Conservation (phyloP, 768 basidiomycete species). For the Serpula lacrymans region DNA sequence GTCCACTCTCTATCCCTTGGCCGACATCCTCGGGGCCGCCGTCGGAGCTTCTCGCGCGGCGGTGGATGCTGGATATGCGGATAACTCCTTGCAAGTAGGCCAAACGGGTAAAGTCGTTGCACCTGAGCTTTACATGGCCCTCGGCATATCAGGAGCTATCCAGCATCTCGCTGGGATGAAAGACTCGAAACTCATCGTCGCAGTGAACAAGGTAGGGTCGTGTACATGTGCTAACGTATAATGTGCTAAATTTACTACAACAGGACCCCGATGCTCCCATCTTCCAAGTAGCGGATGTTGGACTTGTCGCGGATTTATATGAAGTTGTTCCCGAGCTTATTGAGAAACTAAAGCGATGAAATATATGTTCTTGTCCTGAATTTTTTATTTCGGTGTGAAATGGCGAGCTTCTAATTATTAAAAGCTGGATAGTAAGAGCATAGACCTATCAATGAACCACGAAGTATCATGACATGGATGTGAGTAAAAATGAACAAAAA, state of each 20-base stretch:
- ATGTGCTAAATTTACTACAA: conserved; percentile 13
- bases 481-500: neutral
- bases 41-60: conserved; percentile 98
- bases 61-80: conserved; percentile 96
- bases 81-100: conserved; percentile 98
- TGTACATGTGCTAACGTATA: neutral
- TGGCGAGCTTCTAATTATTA: too few species aligned
- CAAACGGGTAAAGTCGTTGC: conserved; percentile 99
- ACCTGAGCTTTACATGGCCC: conserved; percentile 91
- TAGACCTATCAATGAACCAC: too few species aligned
- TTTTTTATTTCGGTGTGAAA: too few species aligned
- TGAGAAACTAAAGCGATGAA: conserved; percentile 70
- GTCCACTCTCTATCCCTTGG: conserved; percentile 81
- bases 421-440: too few species aligned
- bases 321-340: conserved; percentile 88
- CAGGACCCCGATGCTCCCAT: conserved; percentile 98
- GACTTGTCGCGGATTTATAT: conserved; percentile 91
- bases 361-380: too few species aligned
- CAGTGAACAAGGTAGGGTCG: conserved; percentile 83
- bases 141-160: conserved; percentile 98
- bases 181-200: conserved; percentile 96
- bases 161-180: conserved; percentile 99
- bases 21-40: conserved; percentile 90
- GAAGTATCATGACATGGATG: too few species aligned
- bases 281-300: conserved; percentile 96